Evolutionary conservation across 2,329 filamentous ascomycete species (phyloP).

Genomic region (Hymenoscyphus salicellus): DNA sequence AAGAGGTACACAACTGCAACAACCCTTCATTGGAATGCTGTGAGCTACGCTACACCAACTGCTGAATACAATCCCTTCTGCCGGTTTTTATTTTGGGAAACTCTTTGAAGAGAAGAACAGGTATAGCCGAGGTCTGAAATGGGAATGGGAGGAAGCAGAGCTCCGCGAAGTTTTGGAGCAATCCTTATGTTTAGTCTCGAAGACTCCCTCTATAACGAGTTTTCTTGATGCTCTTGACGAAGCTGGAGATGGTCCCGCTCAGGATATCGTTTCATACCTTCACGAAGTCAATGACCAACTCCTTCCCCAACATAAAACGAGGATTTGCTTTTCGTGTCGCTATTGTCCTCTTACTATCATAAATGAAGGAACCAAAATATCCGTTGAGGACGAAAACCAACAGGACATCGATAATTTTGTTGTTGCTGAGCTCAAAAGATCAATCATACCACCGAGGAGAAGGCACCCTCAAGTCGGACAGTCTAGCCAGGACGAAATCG

Average conservation of each 20-base stretch:
- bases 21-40: background rate
- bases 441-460: background rate
- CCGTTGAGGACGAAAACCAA: conserved; percentile 35
- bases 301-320: background rate
- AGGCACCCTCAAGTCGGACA: background rate
- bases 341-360: conserved; percentile 21
- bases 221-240: conserved; percentile 31
- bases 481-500: background rate
- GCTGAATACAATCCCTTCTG: conserved; percentile 7
- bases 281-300: conserved; percentile 9
- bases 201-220: conserved; percentile 13
- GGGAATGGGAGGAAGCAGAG: conserved; percentile 18
- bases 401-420: conserved; percentile 36
- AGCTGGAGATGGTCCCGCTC: conserved; percentile 20
- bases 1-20: background rate
- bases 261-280: conserved; percentile 16
- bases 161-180: conserved; percentile 9
- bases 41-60: conserved; percentile 36
- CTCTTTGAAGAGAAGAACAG: conserved; percentile 15
- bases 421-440: conserved; percentile 19
- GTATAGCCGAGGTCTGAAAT: conserved; percentile 11
- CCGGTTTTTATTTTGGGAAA: background rate
- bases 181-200: conserved; percentile 5
- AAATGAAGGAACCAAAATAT: conserved; percentile 29
- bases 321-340: conserved; percentile 23